A percentile compares a stretch with the other conserved stretches of the same genome.
Evolutionary conservation across 2,329 filamentous ascomycete species (phyloP).

Genomic region (Sclerotinia trifoliorum): DNA sequence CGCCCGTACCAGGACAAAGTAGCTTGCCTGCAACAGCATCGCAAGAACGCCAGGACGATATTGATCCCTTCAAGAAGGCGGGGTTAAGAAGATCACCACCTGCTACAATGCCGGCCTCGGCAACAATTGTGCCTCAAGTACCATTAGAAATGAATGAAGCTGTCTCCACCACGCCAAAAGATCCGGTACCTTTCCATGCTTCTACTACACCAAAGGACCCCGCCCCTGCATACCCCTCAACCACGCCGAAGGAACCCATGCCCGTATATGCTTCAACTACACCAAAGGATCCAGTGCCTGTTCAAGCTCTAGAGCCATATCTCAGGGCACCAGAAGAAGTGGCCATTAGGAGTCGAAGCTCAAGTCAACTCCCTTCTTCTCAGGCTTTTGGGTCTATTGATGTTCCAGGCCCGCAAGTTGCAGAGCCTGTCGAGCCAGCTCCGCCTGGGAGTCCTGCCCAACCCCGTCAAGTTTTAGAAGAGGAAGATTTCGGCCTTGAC

Average conservation of each 20-base stretch:
- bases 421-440: background rate
- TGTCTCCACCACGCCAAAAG: constrained; percentile 25
- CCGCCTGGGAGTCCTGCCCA: constrained; percentile 4
- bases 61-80: constrained; percentile 25
- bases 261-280: constrained; percentile 20
- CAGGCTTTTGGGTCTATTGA: constrained; percentile 20
- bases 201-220: constrained; percentile 26
- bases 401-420: constrained; percentile 1
- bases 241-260: constrained; percentile 6
- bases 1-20: constrained; percentile 25
- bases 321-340: constrained; percentile 12
- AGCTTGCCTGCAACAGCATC: constrained; percentile 3
- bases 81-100: constrained; percentile 28
- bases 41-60: constrained; percentile 22
- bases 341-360: constrained; percentile 13
- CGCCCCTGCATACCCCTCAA: constrained; percentile 17
- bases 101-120: constrained; percentile 13
- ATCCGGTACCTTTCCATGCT: constrained; percentile 21
- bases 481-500: background rate
- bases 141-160: background rate
- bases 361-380: constrained; percentile 6
- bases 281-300: constrained; percentile 26
- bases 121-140: background rate
- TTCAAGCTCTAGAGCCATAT: constrained; percentile 16
- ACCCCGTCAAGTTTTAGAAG: constrained; percentile 3